Evolutionary conservation across 352 stramenopile genomes (phyloP).

Genomic region (Phytopythium vexans): DNA sequence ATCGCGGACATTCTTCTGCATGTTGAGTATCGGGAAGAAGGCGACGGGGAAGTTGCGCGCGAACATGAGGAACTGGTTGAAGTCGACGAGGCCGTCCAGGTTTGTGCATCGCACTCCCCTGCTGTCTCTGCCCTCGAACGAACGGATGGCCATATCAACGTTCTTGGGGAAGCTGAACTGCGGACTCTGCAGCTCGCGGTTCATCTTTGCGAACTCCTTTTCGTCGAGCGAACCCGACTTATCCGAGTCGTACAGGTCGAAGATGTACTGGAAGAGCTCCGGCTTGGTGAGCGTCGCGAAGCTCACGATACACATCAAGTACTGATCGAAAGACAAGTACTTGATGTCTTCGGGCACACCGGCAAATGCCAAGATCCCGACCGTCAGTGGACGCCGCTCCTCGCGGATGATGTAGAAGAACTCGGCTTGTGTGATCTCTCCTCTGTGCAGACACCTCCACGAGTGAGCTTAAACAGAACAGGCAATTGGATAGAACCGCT

Average conservation of each 20-base stretch:
- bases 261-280: conserved; percentile 67
- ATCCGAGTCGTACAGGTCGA: conserved; percentile 69
- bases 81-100: conserved; percentile 40
- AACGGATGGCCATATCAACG: conserved; percentile 46
- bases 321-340: conserved; percentile 68
- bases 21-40: conserved; percentile 56
- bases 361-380: conserved; percentile 47
- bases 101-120: conserved; percentile 10
- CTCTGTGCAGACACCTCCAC: conserved; percentile 18
- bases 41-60: conserved; percentile 44
- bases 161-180: conserved; percentile 70
- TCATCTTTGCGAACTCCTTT: conserved; percentile 59
- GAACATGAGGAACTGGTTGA: conserved; percentile 53
- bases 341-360: conserved; percentile 38
- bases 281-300: conserved; percentile 62
- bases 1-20: conserved; percentile 48
- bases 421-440: conserved; percentile 68
- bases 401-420: conserved; percentile 78
- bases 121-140: conserved; percentile 39
- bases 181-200: conserved; percentile 57
- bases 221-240: conserved; percentile 56
- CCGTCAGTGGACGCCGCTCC: conserved; percentile 43
- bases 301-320: conserved; percentile 45
- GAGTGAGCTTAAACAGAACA: background rate
- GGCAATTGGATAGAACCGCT: too few species aligned